Base-by-base conservation (phyloP, 2,329 filamentous ascomycete genomes). In the Chaetomium sp. region DNA sequence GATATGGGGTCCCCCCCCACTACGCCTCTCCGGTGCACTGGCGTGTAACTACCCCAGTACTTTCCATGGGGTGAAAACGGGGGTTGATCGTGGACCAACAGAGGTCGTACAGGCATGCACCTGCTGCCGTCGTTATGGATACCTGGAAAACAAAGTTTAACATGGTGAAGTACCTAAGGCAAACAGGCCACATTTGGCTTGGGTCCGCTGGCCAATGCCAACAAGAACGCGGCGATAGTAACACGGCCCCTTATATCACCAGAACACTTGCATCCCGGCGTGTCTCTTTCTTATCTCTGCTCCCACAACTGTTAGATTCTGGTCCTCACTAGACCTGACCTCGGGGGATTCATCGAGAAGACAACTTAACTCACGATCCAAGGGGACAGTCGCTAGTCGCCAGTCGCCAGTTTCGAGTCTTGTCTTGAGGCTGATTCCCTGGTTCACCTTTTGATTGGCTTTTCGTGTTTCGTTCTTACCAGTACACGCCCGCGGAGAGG, bases 161-260 rank as follows among this genome's bases (percentile, higher is more conserved):
- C 21, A 16, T 49, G 53, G n/a, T n/a, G n/a, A n/a, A n/a, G n/a
- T n/a, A n/a, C n/a, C 25, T 23, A 2, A 5, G n/a, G 50, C 62
- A 64, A 60, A 64, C 62, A 58, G 61, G 47, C n/a, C 19, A 19
- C 3, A 9, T 27, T 6, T 19, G 49, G 54, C 25, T n/a, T 33
- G 45, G 13, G 19, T n/a, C 27, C n/a, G 23, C n/a, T 42, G 54
- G 21, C 13, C 33, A 56, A n/a, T 42, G 49, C 23, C 49, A 25
- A 35, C 29, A 42, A n/a, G 31, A 23, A 12, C 9, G n/a, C 53
- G 2, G 29, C 27, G 8, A 5, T 49, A 13, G 60, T 67, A 45
- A 56, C 57, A 65, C 61, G 19, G 21, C 12, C 21, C 54, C 13
- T 42, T 66, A 68, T 68, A 68, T 60, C 64, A 68, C 59, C 16